These are phyloP conservation scores for Debaryomyces nepalensis DNA, from an alignment of 1,139 yeast species.

Conservation along the genomic window DNA sequence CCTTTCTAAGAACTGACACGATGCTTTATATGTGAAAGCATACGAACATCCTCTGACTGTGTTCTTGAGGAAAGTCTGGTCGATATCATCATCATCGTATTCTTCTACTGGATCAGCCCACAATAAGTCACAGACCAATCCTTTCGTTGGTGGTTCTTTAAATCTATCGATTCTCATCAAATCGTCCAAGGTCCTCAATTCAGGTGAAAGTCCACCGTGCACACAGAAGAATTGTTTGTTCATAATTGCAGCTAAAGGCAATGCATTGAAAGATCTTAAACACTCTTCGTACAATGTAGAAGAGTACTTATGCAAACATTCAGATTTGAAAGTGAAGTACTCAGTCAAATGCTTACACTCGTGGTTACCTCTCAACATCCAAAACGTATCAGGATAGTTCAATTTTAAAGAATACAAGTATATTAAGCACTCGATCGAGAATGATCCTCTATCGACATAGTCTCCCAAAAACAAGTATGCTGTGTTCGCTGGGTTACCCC, in stretches of 20 bases:
- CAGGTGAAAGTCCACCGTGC: constrained; percentile 97
- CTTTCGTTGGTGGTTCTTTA: constrained; percentile 91
- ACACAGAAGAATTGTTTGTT: constrained; percentile 95
- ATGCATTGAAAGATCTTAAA: constrained; percentile 78
- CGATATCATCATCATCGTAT: constrained; percentile 70
- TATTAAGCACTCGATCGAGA: constrained; percentile 85
- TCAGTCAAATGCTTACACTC: constrained; percentile 94
- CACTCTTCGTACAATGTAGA: constrained; percentile 71
- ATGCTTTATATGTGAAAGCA: constrained; percentile 84
- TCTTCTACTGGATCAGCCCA: constrained; percentile 97
- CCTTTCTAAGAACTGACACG: constrained; percentile 77
- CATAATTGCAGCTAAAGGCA: constrained; percentile 94
- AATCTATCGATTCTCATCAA: constrained; percentile 74
- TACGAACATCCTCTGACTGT: constrained; percentile 91
- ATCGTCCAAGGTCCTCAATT: constrained; percentile 72
- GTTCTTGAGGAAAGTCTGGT: constrained; percentile 62
- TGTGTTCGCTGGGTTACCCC: constrained; percentile 82
- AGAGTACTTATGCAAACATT: constrained; percentile 86
- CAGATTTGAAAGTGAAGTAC: constrained; percentile 90
- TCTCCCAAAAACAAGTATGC: constrained; percentile 90
- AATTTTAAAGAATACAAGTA: constrained; percentile 82
- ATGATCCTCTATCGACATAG: constrained; percentile 94
- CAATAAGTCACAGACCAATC: constrained; percentile 90
- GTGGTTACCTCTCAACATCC: constrained; percentile 92
- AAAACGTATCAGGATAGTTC: constrained; percentile 74